A percentile compares a stretch with the other conserved stretches of the same genome.
Conservation (phyloP, 2,329 filamentous ascomycete genomes). For the Bipolaris victoriae region DNA sequence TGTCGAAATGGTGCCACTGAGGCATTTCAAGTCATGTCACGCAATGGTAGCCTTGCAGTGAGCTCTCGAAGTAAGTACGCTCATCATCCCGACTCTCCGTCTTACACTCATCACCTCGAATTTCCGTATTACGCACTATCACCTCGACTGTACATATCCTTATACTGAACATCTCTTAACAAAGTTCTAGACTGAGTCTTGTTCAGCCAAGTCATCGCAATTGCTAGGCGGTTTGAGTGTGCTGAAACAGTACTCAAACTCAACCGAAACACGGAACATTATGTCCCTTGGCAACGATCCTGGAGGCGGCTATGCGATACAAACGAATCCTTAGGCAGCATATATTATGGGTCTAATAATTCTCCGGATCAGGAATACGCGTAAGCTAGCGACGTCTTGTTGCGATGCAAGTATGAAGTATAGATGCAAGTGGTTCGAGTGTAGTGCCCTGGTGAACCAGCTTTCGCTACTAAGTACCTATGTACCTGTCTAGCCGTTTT, state of each 20-base stretch:
- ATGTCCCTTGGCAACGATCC: constrained; percentile 7
- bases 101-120: too few relatives aligned
- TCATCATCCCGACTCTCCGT: not conserved
- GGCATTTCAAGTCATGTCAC: not conserved
- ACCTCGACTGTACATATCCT: not conserved
- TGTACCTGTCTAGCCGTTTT: constrained; percentile 3
- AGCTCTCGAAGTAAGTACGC: not conserved
- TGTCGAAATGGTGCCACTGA: not conserved
- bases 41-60: not conserved
- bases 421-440: not conserved
- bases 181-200: not conserved
- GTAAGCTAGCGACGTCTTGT: not conserved
- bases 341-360: not conserved
- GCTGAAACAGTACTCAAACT: constrained; percentile 40
- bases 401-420: not conserved
- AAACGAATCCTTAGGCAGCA: not conserved
- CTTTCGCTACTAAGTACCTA: not conserved
- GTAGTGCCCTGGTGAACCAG: not conserved
- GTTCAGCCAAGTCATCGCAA: not conserved
- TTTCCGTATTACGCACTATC: not conserved
- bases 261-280: constrained; percentile 28
- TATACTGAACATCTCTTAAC: not conserved
- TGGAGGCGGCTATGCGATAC: constrained; percentile 4
- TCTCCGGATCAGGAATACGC: not conserved
- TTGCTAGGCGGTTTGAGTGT: constrained; percentile 3